Percentiles rank a stretch among this genome's conserved stretches.
phyloP scores from a whole-genome alignment of 352 stramenopile species.

The Globisporangium mamillatum region DNA sequence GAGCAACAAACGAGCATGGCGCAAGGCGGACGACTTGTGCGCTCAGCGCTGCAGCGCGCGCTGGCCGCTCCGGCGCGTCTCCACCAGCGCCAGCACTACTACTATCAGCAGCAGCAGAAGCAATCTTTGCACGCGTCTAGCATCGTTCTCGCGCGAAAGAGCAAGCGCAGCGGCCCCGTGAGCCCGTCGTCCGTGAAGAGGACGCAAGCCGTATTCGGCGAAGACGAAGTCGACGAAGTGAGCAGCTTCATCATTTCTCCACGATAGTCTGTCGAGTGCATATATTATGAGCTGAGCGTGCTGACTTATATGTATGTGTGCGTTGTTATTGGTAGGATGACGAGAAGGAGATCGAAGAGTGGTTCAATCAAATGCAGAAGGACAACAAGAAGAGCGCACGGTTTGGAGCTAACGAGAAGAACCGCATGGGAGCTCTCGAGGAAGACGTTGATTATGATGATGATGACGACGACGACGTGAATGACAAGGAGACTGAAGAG shows the following conservation, averaged over 20 bases:
- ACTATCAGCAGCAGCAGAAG: slow-evolving; percentile 9
- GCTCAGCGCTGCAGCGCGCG: slow-evolving; percentile 3
- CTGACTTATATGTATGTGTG: neutral
- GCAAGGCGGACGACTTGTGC: slow-evolving; percentile 9
- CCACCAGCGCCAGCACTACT: neutral
- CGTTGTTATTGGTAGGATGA: slow-evolving; percentile 21
- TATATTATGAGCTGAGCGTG: neutral
- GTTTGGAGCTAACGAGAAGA: slow-evolving; percentile 23
- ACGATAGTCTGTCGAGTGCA: neutral
- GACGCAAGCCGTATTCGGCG: slow-evolving; percentile 29
- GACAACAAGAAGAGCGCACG: slow-evolving; percentile 20
- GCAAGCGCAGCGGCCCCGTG: slow-evolving; percentile 31
- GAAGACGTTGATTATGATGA: slow-evolving; percentile 24
- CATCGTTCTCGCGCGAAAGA: slow-evolving; percentile 34
- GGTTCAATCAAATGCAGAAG: slow-evolving; percentile 44
- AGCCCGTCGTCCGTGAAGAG: slow-evolving; percentile 11
- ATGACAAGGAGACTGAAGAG: slow-evolving; percentile 57
- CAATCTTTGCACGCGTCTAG: slow-evolving; percentile 42
- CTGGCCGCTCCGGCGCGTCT: neutral
- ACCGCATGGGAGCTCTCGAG: slow-evolving; percentile 26
- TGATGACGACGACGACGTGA: slow-evolving; percentile 26
- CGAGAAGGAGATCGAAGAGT: slow-evolving; percentile 42
- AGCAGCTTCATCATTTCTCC: neutral
- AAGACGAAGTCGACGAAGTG: slow-evolving; percentile 26
- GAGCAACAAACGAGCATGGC: neutral